These are phyloP conservation scores for Rutstroemia sp. DNA, from an alignment of 2,329 filamentous ascomycete genomes.

Conservation along the genomic window DNA sequence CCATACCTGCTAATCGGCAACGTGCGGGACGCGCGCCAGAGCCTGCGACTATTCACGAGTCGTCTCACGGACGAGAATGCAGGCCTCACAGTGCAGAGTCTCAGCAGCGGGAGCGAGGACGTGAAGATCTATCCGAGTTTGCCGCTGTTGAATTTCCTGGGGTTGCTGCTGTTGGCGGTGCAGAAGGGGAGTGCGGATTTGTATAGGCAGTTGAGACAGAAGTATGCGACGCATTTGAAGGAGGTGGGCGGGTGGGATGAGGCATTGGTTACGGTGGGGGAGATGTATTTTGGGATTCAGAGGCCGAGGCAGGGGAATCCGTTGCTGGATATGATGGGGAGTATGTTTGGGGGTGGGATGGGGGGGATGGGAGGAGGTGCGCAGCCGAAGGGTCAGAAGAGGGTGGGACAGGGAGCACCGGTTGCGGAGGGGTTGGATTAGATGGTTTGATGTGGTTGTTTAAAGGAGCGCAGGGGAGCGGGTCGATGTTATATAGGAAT, in stretches of 20 bases:
- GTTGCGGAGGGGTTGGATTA: slow-evolving; percentile 54
- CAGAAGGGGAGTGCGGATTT: slow-evolving; percentile 70
- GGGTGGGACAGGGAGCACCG: slow-evolving; percentile 37
- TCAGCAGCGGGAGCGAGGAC: slow-evolving; percentile 72
- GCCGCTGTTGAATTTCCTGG: slow-evolving; percentile 92
- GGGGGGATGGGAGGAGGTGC: slow-evolving; percentile 49
- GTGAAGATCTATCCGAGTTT: slow-evolving; percentile 80
- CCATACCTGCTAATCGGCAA: slow-evolving; percentile 90
- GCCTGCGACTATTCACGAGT: slow-evolving; percentile 58
- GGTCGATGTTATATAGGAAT: neutral
- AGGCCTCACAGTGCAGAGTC: slow-evolving; percentile 67
- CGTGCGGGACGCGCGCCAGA: slow-evolving; percentile 76
- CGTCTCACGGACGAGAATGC: slow-evolving; percentile 50
- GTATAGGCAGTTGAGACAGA: slow-evolving; percentile 72
- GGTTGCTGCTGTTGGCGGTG: slow-evolving; percentile 72
- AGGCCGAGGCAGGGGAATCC: slow-evolving; percentile 86
- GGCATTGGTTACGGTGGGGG: slow-evolving; percentile 76
- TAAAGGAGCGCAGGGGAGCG: too few species aligned
- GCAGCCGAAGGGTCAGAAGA: slow-evolving; percentile 28
- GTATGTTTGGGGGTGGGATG: slow-evolving; percentile 74
- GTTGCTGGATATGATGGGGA: slow-evolving; percentile 96
- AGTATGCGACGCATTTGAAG: slow-evolving; percentile 72
- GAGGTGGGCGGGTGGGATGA: slow-evolving; percentile 77
- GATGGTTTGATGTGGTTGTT: neutral
- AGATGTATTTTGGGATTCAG: slow-evolving; percentile 94